These are phyloP conservation scores for Aureoboletus auriporus DNA, from an alignment of 768 basidiomycete genomes.

Conservation along the genomic window DNA sequence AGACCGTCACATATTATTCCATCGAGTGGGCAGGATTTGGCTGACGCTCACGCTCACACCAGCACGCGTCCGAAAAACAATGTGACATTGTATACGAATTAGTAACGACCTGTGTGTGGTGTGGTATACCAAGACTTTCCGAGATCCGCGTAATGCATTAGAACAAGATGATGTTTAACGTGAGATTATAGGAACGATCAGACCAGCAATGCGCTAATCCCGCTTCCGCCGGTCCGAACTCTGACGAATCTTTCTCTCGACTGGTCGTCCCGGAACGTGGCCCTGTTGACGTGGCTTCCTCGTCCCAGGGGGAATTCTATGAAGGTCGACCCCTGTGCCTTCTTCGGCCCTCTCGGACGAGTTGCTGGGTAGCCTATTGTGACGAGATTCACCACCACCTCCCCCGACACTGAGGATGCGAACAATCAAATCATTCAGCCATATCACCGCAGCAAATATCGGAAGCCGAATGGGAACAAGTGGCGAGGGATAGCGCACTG, in stretches of 20 bases:
- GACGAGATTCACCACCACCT: slow-evolving; percentile 16
- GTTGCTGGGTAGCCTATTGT: slow-evolving; percentile 39
- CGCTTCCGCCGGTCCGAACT: slow-evolving; percentile 42
- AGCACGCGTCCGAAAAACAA: not conserved
- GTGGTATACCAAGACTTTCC: slow-evolving; percentile 13
- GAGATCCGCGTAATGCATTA: slow-evolving; percentile 15
- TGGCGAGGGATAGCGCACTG: slow-evolving; percentile 65
- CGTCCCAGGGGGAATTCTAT: slow-evolving; percentile 7
- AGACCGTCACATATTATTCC: slow-evolving; percentile 67
- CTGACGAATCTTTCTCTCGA: slow-evolving; percentile 17
- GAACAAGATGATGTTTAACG: not conserved
- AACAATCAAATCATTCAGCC: slow-evolving; percentile 70
- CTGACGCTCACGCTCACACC: slow-evolving; percentile 7
- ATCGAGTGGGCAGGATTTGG: slow-evolving; percentile 94
- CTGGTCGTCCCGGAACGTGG: slow-evolving; percentile 3
- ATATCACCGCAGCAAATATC: slow-evolving; percentile 69
- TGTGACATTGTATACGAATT: slow-evolving; percentile 7
- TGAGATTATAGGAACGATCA: slow-evolving; percentile 8
- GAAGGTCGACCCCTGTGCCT: slow-evolving; percentile 40
- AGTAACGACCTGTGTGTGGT: slow-evolving; percentile 3
- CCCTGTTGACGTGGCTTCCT: slow-evolving; percentile 10
- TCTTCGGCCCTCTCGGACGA: slow-evolving; percentile 59
- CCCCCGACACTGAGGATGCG: slow-evolving; percentile 56
- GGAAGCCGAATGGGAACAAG: slow-evolving; percentile 78
- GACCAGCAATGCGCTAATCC: slow-evolving; percentile 32